These are phyloP conservation scores for Penicillium concentricum DNA, from an alignment of 2,329 filamentous ascomycete genomes.

Conservation along the genomic window DNA sequence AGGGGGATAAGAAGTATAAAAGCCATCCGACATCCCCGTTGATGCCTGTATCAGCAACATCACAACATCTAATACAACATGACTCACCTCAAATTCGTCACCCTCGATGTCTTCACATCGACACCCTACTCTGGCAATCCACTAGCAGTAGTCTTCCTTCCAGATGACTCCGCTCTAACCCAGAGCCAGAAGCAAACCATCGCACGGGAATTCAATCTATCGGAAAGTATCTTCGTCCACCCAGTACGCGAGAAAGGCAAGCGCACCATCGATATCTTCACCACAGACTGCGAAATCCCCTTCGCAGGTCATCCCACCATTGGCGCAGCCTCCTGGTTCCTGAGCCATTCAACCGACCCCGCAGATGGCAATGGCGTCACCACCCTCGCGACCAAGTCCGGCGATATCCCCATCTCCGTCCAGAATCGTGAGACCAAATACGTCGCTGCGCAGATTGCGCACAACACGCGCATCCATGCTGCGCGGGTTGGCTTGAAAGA, in stretches of 20 bases:
- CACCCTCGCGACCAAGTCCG: constrained; percentile 56
- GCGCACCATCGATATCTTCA: constrained; percentile 54
- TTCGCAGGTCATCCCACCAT: constrained; percentile 61
- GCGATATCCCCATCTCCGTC: constrained; percentile 51
- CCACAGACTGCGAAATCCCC: constrained; percentile 50
- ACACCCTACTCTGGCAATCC: constrained; percentile 52
- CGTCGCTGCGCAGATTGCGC: constrained; percentile 35
- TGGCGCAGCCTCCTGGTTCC: constrained; percentile 53
- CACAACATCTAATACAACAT: constrained; percentile 16
- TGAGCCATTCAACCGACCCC: constrained; percentile 24
- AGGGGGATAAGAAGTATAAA: no score
- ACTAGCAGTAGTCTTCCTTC: constrained; percentile 55
- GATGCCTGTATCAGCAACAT: no score
- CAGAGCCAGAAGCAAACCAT: constrained; percentile 55
- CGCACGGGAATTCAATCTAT: constrained; percentile 58
- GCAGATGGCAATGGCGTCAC: constrained; percentile 9
- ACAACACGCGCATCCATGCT: constrained; percentile 38
- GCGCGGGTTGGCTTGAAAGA: constrained; percentile 25
- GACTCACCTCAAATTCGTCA: constrained; percentile 33
- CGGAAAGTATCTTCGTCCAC: constrained; percentile 58
- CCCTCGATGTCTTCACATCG: constrained; percentile 46
- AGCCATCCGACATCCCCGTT: no score
- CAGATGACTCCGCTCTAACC: constrained; percentile 28
- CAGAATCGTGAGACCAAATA: constrained; percentile 10
- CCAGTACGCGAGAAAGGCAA: constrained; percentile 14